phyloP scores from a whole-genome alignment of 306 rosid species.

The Castanospermum australe region DNA sequence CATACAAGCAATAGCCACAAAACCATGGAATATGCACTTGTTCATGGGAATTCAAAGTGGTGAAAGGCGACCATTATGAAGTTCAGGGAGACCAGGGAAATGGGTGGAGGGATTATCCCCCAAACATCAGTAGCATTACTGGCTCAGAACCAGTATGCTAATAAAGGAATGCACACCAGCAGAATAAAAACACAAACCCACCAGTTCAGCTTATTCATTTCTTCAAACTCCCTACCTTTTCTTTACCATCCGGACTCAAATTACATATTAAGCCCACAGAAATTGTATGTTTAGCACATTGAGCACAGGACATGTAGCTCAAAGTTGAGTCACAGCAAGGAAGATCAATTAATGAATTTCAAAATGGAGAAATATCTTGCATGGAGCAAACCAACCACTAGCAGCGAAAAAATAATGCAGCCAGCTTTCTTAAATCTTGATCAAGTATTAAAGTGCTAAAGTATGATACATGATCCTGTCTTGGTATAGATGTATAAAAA shows the following conservation, averaged over 20 bases:
- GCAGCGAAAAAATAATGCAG: neutral
- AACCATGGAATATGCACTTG: neutral
- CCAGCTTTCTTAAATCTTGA: neutral
- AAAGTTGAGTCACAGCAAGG: neutral
- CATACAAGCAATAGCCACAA: neutral
- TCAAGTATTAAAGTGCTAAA: neutral
- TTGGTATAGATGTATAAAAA: neutral
- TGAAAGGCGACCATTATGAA: neutral
- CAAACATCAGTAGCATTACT: neutral
- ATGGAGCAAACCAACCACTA: neutral
- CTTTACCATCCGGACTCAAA: neutral
- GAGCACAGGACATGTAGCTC: neutral
- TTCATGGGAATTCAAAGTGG: neutral
- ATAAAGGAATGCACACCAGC: neutral
- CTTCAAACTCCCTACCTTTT: neutral
- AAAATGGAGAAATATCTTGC: neutral
- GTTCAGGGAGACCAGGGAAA: neutral
- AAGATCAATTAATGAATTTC: neutral
- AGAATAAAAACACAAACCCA: neutral
- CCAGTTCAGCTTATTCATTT: neutral
- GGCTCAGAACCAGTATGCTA: neutral
- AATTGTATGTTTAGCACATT: neutral
- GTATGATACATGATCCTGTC: neutral
- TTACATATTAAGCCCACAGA: neutral
- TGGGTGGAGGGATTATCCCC: neutral